Conservation (phyloP, 2,329 filamentous ascomycete species). For the Talaromyces rugulosus region DNA sequence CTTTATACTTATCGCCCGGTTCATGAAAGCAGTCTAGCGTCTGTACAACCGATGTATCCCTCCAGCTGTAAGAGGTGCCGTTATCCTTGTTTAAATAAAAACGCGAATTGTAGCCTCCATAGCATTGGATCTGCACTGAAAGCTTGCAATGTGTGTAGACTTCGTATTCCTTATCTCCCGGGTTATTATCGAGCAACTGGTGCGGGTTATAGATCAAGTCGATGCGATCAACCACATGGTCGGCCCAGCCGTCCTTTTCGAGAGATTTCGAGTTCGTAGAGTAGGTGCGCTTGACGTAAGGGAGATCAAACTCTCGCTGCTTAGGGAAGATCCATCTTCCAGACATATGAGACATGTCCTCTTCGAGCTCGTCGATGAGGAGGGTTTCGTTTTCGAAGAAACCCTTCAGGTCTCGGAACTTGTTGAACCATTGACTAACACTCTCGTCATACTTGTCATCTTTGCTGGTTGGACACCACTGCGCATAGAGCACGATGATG, state of each 20-base stretch:
- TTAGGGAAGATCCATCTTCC: slow-evolving; percentile 46
- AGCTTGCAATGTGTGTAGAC: slow-evolving; percentile 33
- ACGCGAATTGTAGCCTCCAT: slow-evolving; percentile 43
- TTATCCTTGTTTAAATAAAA: slow-evolving; percentile 41
- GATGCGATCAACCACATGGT: slow-evolving; percentile 35
- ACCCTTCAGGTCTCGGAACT: slow-evolving; percentile 20
- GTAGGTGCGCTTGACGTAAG: slow-evolving; percentile 48
- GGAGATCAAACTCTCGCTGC: slow-evolving; percentile 45
- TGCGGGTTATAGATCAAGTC: slow-evolving; percentile 32
- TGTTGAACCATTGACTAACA: slow-evolving; percentile 32
- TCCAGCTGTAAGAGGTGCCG: slow-evolving; percentile 47
- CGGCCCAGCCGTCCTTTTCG: slow-evolving; percentile 36
- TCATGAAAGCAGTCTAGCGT: slow-evolving; percentile 46
- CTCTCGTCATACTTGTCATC: slow-evolving; percentile 32
- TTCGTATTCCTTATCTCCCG: no score
- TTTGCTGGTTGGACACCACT: slow-evolving; percentile 43
- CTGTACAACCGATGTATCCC: slow-evolving; percentile 40
- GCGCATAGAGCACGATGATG: slow-evolving; percentile 45
- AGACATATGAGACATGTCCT: slow-evolving; percentile 45
- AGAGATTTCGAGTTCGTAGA: slow-evolving; percentile 42
- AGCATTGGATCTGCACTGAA: slow-evolving; percentile 44
- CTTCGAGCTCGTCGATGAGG: slow-evolving; percentile 25
- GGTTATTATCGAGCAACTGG: slow-evolving; percentile 22
- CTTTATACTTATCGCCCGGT: slow-evolving; percentile 23
- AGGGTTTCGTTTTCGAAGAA: slow-evolving; percentile 22